Conservation (phyloP, 1,284 basidiomycete genomes). For the Rhodotorula sp. region DNA sequence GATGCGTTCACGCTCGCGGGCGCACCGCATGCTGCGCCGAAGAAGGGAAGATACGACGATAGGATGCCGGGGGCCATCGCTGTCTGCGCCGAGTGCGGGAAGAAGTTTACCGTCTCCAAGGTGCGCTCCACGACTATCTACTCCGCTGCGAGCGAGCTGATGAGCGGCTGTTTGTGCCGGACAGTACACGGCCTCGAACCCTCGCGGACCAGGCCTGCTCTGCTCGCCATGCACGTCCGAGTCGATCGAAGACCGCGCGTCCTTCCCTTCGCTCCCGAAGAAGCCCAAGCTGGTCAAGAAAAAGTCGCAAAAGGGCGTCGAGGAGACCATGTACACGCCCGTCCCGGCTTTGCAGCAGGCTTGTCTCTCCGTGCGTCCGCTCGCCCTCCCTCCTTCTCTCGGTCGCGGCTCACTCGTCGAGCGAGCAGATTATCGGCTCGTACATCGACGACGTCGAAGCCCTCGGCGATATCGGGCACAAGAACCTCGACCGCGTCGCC, state of each 20-base stretch:
- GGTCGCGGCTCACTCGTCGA: no score
- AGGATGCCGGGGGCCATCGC: conserved; percentile 69
- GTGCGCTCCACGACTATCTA: conserved; percentile 53
- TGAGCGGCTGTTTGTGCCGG: background rate
- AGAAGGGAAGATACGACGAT: conserved; percentile 36
- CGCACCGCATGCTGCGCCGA: conserved; percentile 3
- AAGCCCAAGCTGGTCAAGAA: conserved; percentile 25
- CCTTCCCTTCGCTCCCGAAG: conserved; percentile 19
- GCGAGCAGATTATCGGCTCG: conserved; percentile 68
- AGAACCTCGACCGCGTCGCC: conserved; percentile 78
- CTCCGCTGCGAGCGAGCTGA: background rate
- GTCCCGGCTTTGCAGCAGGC: conserved; percentile 36
- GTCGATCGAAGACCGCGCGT: conserved; percentile 33
- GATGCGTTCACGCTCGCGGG: conserved; percentile 26
- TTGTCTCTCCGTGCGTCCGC: conserved; percentile 31
- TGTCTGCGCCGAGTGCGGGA: conserved; percentile 75
- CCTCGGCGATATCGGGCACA: conserved; percentile 65
- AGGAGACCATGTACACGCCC: conserved; percentile 29
- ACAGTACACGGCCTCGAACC: conserved; percentile 41
- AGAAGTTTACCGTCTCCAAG: conserved; percentile 72
- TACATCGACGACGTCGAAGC: conserved; percentile 91
- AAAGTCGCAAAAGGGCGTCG: conserved; percentile 18
- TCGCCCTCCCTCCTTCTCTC: background rate
- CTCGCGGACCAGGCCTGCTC: conserved; percentile 37
- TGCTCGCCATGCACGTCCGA: conserved; percentile 43